Evolutionary conservation across 441 rosid species (phyloP), one percentile per base, ranked within the genome.

Genomic region (Sinapis alba): DNA sequence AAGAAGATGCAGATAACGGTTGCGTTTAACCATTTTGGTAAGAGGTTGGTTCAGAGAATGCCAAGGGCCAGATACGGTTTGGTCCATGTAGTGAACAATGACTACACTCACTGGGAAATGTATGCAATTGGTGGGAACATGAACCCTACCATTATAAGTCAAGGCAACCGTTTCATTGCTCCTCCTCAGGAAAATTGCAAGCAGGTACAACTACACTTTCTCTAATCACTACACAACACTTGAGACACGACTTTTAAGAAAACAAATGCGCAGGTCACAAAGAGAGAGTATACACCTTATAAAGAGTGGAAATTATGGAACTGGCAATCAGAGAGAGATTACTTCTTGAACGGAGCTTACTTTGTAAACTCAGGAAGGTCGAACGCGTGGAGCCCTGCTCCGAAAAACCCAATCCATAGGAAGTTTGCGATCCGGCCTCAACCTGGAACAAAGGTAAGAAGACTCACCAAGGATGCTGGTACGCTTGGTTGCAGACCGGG

Each of bases 81-180:
- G 79, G 62, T 90, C 74, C 98, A 92, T 82, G 93, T 92, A 19
- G 91, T 90, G 68, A 92, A 92, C 88, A 92, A 92, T 58, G 97
- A 92, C 87, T 90, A 90, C 82, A 87, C 94, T 23, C 96, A 90
- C 58, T 92, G 96, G 96, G 72, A 80, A 56, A 89, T 84, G 91
- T 89, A 90, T 62, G 92, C 97, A 58, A 87, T 93, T 51, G 93
- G 94, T 70, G 98, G 97, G 5, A 93, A 93, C 82, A 75, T 70
- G 59, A 28, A 58, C 27, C 95, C 97, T 11, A 89, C 97, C 73
- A 93, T 93, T 78, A 84, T 90, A 34, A 93, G 98, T 76, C 92
- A 90, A 75, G 97, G 97, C 45, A 93, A 93, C 66, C 83, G 98
- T 26, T 93, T 86, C 86, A 80, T 81, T 53, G 98, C 97, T 58